Evolutionary conservation across 768 basidiomycete genomes (phyloP), one percentile per base, ranked within the genome.

Genomic region (Daedalea quercina): DNA sequence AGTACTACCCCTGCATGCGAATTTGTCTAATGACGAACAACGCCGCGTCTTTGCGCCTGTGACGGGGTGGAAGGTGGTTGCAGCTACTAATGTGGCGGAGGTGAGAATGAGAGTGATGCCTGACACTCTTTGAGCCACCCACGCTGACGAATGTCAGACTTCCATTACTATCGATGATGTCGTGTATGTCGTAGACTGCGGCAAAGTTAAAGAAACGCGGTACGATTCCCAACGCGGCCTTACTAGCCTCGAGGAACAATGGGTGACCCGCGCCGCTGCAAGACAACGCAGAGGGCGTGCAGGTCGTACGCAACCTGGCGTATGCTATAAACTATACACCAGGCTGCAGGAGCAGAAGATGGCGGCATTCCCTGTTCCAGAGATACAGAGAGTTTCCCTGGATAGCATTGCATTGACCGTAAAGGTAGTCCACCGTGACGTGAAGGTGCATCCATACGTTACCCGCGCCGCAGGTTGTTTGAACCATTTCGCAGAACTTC

Each of bases 141-240:
- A 43, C 45, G 13, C 28, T 52, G 15, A 13, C 13, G 55, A 47
- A 41, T 28, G 46, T 31, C 46, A 93, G 82, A 94, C 91, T 1
- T 91, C 89, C 2, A 88, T 94, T 50, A 94, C 92, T 0, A 92
- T 96, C 52, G 87, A 94, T 60, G 92, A 94, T 60, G 78, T 94
- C 22, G 74, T 87, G 34, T 90, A 87, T 60, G 91, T 94, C 20
- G 76, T 94, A 12, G 92, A 95, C 62, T 72, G 80, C 0, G 92
- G 92, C 6, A 88, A 82, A 64, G 88, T 90, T 57, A 94, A 94
- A 66, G 91, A 94, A 69, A 87, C 77, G 2, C 81, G 80, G 57
- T 82, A 76, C 58, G 87, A 90, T 60, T 69, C 85, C 0, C 84
- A 85, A 37, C 80, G 75, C 1, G 81, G 86, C 23, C 71, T 96